Conservation (phyloP, 2,329 filamentous ascomycete species). For the Plenodomus lindquistii region DNA sequence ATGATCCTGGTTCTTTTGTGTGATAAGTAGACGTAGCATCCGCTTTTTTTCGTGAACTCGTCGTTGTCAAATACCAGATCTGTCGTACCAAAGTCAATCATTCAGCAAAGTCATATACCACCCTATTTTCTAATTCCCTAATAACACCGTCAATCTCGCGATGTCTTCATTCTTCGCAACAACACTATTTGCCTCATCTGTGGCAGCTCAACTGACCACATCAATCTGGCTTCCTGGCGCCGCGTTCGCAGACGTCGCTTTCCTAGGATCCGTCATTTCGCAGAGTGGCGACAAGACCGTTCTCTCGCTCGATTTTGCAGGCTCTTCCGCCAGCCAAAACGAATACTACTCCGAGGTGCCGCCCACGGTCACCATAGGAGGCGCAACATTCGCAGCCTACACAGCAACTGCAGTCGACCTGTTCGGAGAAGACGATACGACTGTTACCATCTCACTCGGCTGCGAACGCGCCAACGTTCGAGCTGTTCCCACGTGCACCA, state of each 20-base stretch:
- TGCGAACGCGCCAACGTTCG: slow-evolving; percentile 15
- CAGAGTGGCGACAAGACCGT: slow-evolving; percentile 24
- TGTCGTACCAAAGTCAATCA: neutral
- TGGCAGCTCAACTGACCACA: slow-evolving; percentile 32
- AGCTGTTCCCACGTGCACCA: slow-evolving; percentile 18
- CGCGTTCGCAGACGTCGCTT: slow-evolving; percentile 11
- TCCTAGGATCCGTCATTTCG: slow-evolving; percentile 27
- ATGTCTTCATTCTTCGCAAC: slow-evolving; percentile 29
- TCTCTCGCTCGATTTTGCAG: slow-evolving; percentile 13
- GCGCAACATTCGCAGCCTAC: slow-evolving; percentile 23
- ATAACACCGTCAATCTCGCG: slow-evolving; percentile 4
- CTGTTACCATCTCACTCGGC: slow-evolving; percentile 13
- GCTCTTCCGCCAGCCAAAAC: slow-evolving; percentile 1
- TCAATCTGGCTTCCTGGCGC: slow-evolving; percentile 31
- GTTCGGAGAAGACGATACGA: neutral
- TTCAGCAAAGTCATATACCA: neutral
- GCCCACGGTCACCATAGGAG: slow-evolving; percentile 16
- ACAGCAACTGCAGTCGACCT: slow-evolving; percentile 9
- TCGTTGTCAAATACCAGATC: neutral
- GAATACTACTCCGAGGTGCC: slow-evolving; percentile 8
- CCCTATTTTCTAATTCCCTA: neutral
- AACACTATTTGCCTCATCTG: slow-evolving; percentile 24
- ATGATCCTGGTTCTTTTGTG: neutral
- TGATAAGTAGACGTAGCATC: neutral
- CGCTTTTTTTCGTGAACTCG: neutral